phyloP scores from a whole-genome alignment of 306 rosid genomes.

The Acmispon strigosus region DNA sequence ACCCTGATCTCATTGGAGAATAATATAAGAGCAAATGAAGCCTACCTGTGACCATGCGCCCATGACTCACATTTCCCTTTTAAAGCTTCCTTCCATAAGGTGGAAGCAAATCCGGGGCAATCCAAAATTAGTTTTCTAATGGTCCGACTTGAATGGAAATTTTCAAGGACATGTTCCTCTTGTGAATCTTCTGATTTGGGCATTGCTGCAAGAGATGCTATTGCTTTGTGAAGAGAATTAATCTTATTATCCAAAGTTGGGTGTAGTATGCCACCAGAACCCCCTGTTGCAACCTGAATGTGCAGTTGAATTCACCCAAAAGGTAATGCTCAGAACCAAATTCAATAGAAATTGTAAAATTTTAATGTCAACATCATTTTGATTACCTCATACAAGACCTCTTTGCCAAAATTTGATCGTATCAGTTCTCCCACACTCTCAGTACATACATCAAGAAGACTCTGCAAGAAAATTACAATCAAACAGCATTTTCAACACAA shows the following conservation, averaged over 20 bases:
- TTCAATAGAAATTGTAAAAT: background rate
- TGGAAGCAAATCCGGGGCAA: constrained; percentile 73
- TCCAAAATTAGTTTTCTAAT: constrained; percentile 78
- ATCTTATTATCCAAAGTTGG: constrained; percentile 64
- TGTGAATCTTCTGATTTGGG: constrained; percentile 56
- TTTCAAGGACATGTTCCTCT: constrained; percentile 79
- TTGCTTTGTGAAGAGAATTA: constrained; percentile 49
- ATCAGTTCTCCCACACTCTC: constrained; percentile 62
- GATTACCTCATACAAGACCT: constrained; percentile 79
- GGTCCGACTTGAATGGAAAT: constrained; percentile 82
- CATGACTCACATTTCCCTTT: constrained; percentile 69
- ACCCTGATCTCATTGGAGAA: background rate
- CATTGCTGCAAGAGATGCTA: constrained; percentile 63
- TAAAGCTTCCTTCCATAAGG: constrained; percentile 71
- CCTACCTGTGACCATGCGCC: constrained; percentile 82
- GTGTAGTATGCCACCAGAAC: constrained; percentile 68
- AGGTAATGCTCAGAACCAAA: background rate
- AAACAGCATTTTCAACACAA: constrained; percentile 11
- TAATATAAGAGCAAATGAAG: background rate
- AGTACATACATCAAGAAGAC: constrained; percentile 63
- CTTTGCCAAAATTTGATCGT: constrained; percentile 84
- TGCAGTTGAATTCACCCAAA: constrained; percentile 4
- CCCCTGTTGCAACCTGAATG: constrained; percentile 70
- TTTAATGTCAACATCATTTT: background rate
- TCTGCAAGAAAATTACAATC: constrained; percentile 44